Evolutionary conservation across 2,329 filamentous ascomycete genomes (phyloP).

Genomic region (Domatiomyces catenatus): DNA sequence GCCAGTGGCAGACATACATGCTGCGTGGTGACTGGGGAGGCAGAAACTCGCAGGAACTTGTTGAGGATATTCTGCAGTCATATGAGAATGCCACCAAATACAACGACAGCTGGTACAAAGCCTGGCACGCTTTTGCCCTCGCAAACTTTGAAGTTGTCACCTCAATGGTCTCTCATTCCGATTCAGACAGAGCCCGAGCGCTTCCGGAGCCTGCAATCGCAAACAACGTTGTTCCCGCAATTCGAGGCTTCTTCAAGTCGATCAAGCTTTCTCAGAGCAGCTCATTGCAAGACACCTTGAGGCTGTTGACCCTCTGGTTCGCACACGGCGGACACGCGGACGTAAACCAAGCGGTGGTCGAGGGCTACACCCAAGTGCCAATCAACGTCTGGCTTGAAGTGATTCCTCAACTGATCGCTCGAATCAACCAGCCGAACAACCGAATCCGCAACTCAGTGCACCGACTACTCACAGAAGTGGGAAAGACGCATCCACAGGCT

Average conservation of each 20-base stretch:
- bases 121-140: constrained; percentile 96
- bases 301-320: constrained; percentile 91
- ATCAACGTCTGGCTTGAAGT: constrained; percentile 98
- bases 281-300: constrained; percentile 86
- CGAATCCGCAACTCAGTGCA: constrained; percentile 83
- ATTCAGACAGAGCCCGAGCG: constrained; percentile 34
- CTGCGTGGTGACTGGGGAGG: constrained; percentile 82
- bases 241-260: constrained; percentile 93
- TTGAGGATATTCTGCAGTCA: constrained; percentile 76
- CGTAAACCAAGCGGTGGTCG: constrained; percentile 74
- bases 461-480: constrained; percentile 79
- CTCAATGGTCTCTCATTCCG: constrained; percentile 52
- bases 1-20: constrained; percentile 82
- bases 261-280: constrained; percentile 84
- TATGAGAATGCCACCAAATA: constrained; percentile 87
- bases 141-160: constrained; percentile 98
- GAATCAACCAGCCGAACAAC: constrained; percentile 89
- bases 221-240: constrained; percentile 78
- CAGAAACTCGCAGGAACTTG: constrained; percentile 69
- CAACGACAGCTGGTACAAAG: constrained; percentile 94
- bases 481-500: constrained; percentile 85
- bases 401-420: constrained; percentile 89
- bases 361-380: constrained; percentile 81
- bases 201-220: constrained; percentile 41
- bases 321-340: constrained; percentile 76